Base-by-base conservation (phyloP, 2,329 filamentous ascomycete genomes). In the Aspergillus vadensis region DNA sequence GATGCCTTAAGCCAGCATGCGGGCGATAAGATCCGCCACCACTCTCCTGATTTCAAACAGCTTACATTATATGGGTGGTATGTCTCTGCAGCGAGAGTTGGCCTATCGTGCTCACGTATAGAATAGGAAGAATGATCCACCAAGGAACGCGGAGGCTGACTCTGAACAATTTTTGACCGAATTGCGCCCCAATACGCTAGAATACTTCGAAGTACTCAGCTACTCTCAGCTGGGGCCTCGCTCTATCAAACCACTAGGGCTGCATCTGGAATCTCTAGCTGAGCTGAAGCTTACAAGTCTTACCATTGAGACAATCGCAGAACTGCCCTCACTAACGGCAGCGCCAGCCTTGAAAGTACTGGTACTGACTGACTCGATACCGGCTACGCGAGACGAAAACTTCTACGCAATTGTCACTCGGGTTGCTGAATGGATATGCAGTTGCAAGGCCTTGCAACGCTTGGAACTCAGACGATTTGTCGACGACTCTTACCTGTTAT, bases 1-100 rank as follows among this genome's bases (percentile, higher is more conserved):
- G 82, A 81, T 41, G 81, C 84, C 9, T 79, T 92, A 1, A 82
- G 81, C 43, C 77, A 83, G 54, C 80, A 84, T 58, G 80, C 82
- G 2, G 82, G 83, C 32, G 75, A 77, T 12, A 80, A 84, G 3
- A 83, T 91, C 51, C 78, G 81, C 23, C 71, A 81, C 23, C 78
- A 83, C 65, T 91, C 88, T 65, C 85, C 85, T 2, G 76, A 82
- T 8, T 88, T 92, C 66, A 80, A 81, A 47, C 81, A 84, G 41
- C 73, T 92, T 21, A 84, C 80, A 25, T 85, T 89, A 58, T 87
- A 82, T 63, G 78, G 72, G 44, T 85, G 81, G 81, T 76, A 68
- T 55, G 68, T 32, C 19, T 43, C 43, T 7, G 55, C 10, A 15
- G 14, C 2, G 9, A 25, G n/a, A 2, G n/a, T 49, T n/a, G 19